Evolutionary conservation across 495 filamentous ascomycete species (phyloP).

Genomic region (Ramalina intermedia): DNA sequence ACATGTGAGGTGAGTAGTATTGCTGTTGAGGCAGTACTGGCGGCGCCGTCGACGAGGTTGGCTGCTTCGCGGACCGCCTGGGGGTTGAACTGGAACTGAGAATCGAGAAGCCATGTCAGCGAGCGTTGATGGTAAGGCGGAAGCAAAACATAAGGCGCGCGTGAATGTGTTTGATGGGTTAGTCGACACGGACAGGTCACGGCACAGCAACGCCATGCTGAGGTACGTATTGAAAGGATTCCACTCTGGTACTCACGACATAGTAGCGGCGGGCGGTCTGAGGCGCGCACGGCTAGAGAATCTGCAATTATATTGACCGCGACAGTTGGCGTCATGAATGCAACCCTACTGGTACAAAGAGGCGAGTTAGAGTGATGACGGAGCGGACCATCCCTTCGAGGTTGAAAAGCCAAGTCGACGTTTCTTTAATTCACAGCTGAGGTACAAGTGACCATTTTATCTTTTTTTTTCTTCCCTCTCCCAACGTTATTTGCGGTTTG

Average conservation of each 20-base stretch:
- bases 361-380: constrained; percentile 5
- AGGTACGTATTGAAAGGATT: not conserved
- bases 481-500: no score
- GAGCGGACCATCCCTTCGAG: not conserved
- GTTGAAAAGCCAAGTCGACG: no score
- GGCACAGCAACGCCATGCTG: not conserved
- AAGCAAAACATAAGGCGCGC: not conserved
- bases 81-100: constrained; percentile 7
- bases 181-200: not conserved
- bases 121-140: not conserved
- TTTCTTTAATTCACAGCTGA: no score
- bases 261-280: constrained; percentile 21
- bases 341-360: constrained; percentile 7
- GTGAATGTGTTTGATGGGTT: not conserved
- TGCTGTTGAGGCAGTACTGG: constrained; percentile 4
- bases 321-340: constrained; percentile 15
- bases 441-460: no score
- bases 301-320: constrained; percentile 4
- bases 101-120: not conserved
- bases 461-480: no score
- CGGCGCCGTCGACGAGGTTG: constrained; percentile 3
- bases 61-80: constrained; percentile 8
- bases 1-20: not conserved
- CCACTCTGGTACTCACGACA: constrained; percentile 39
- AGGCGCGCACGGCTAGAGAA: constrained; percentile 10